phyloP scores from a whole-genome alignment of 148 eudicot species.

The Chenopodium berlandieri region DNA sequence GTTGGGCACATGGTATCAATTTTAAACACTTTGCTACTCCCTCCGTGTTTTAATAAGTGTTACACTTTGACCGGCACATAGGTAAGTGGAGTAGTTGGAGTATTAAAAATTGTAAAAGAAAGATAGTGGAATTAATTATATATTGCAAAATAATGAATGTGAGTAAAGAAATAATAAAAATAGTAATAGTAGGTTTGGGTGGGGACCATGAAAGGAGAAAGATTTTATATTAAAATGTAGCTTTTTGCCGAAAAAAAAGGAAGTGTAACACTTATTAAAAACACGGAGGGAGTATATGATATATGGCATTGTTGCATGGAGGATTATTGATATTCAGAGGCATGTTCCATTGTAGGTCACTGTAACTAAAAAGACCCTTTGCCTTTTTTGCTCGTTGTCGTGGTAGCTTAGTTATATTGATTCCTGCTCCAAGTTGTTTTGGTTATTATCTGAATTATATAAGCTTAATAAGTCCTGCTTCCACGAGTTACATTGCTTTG shows the following conservation, averaged over 20 bases:
- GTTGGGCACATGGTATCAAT: background rate
- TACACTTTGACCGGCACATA: too few relatives aligned
- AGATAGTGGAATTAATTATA: too few relatives aligned
- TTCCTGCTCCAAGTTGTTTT: background rate
- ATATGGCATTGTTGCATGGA: background rate
- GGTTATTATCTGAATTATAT: background rate
- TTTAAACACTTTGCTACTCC: background rate
- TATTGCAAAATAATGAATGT: too few relatives aligned
- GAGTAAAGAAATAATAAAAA: too few relatives aligned
- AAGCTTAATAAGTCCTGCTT: background rate
- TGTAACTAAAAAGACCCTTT: background rate
- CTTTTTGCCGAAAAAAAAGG: too few relatives aligned
- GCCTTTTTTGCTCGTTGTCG: background rate
- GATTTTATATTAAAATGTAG: too few relatives aligned
- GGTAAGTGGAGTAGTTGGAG: too few relatives aligned
- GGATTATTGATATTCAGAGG: background rate
- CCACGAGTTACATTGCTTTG: background rate
- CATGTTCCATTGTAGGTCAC: background rate
- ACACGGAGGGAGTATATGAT: background rate
- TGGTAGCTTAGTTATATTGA: background rate
- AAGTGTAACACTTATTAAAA: too few relatives aligned
- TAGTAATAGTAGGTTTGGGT: too few relatives aligned
- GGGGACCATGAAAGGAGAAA: too few relatives aligned
- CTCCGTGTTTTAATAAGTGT: too few relatives aligned
- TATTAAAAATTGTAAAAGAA: too few relatives aligned